Evolutionary conservation across 768 basidiomycete genomes (phyloP).

Genomic region (Crepidotus variabilis): DNA sequence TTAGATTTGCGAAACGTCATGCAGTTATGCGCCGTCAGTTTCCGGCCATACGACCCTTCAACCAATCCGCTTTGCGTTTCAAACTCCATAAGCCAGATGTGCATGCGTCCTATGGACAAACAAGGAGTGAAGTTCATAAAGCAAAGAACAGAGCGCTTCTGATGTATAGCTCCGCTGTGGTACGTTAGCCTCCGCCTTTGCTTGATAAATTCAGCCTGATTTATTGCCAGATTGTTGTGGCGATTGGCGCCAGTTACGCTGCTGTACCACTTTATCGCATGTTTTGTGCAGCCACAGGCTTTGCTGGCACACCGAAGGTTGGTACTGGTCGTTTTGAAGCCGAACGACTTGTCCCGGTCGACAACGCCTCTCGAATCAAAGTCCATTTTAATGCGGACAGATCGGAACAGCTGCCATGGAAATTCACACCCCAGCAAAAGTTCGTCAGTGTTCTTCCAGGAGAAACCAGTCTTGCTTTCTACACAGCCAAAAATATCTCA

Average conservation of each 20-base stretch:
- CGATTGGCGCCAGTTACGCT: constrained; percentile 89
- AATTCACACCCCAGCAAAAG: constrained; percentile 87
- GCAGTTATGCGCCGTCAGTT: background rate
- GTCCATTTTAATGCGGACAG: constrained; percentile 96
- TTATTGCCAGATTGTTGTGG: constrained; percentile 60
- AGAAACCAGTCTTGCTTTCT: constrained; percentile 95
- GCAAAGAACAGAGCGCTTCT: constrained; percentile 67
- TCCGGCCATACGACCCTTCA: background rate
- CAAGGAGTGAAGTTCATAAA: constrained; percentile 41
- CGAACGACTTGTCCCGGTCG: constrained; percentile 76
- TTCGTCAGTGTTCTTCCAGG: constrained; percentile 89
- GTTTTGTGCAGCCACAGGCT: constrained; percentile 97
- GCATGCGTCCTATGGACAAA: constrained; percentile 10
- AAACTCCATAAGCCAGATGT: background rate
- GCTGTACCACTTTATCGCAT: constrained; percentile 96
- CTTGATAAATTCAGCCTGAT: constrained; percentile 1
- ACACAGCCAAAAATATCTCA: constrained; percentile 85
- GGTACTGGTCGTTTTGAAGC: constrained; percentile 82
- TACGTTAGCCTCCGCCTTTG: constrained; percentile 33
- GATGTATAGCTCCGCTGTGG: constrained; percentile 83
- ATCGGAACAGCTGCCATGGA: constrained; percentile 88
- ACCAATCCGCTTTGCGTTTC: background rate
- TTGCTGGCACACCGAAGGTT: constrained; percentile 91
- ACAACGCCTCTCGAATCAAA: constrained; percentile 71
- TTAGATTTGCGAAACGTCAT: background rate